Conservation (phyloP, 169 alveolate genomes). For the Babesia bigemina region DNA sequence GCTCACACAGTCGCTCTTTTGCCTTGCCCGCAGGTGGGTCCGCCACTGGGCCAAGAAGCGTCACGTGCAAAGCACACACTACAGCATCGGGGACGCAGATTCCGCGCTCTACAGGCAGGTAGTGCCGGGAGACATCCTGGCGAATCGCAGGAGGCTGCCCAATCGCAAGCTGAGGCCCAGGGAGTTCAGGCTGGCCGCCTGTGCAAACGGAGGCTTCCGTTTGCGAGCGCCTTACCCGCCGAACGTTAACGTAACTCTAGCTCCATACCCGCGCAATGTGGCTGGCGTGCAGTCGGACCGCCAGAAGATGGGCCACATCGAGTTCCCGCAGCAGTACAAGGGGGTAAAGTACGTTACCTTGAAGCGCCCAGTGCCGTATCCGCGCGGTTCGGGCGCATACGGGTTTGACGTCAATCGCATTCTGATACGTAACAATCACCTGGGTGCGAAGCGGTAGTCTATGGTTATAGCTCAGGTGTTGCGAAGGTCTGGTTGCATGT, state of each 20-base stretch:
- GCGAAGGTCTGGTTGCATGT: no score
- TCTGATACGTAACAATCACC: background rate
- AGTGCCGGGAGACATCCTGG: conserved; percentile 59
- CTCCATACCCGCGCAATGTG: conserved; percentile 71
- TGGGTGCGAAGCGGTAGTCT: background rate
- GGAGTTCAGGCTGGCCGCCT: conserved; percentile 67
- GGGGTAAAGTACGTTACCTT: conserved; percentile 73
- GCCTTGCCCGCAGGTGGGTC: conserved; percentile 26
- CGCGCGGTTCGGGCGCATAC: conserved; percentile 61
- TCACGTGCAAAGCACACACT: conserved; percentile 55
- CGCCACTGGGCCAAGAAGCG: conserved; percentile 72
- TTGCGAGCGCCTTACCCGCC: conserved; percentile 78
- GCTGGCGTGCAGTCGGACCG: conserved; percentile 68
- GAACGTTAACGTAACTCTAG: conserved; percentile 71
- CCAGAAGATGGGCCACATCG: conserved; percentile 63
- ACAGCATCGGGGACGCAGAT: conserved; percentile 47
- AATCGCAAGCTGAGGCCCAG: conserved; percentile 70
- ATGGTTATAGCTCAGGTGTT: background rate
- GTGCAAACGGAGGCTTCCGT: conserved; percentile 66
- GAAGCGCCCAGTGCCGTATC: conserved; percentile 66
- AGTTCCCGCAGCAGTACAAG: conserved; percentile 72
- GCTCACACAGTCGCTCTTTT: background rate
- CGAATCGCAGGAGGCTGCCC: conserved; percentile 64
- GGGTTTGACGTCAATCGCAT: conserved; percentile 45
- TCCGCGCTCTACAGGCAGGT: conserved; percentile 58